A percentile compares a stretch with the other conserved stretches of the same genome.
Evolutionary conservation across 345 rosid genomes (phyloP).

Genomic region (Acer saccharum): DNA sequence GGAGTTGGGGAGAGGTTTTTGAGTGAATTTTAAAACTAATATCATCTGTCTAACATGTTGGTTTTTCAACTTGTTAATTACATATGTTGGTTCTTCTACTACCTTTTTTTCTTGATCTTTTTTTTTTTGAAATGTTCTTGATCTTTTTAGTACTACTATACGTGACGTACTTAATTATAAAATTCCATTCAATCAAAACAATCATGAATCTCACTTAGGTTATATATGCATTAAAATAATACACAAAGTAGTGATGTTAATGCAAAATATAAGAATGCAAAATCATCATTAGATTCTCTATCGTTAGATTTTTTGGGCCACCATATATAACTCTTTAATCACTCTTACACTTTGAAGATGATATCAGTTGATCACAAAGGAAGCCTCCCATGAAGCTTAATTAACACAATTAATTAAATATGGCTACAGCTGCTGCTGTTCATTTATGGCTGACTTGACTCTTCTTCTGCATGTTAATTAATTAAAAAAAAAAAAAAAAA

Average conservation of each 20-base stretch:
- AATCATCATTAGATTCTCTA: conserved; percentile 47
- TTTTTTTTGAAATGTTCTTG: neutral
- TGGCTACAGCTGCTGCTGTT: neutral
- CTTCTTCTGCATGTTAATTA: conserved; percentile 3
- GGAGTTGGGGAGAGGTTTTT: too few relatives aligned
- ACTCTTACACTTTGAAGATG: neutral
- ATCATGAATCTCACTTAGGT: conserved; percentile 28
- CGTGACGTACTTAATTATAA: conserved; percentile 17
- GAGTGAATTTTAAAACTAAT: too few relatives aligned
- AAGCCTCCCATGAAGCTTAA: neutral
- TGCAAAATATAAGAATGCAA: conserved; percentile 21
- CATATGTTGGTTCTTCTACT: too few relatives aligned
- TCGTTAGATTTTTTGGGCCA: conserved; percentile 37
- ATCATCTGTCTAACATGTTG: too few relatives aligned
- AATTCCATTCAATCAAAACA: conserved; percentile 30
- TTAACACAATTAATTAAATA: neutral
- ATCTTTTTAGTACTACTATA: neutral
- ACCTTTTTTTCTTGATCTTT: neutral
- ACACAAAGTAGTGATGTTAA: conserved; percentile 25
- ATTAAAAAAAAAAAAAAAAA: too few relatives aligned
- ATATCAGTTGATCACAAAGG: neutral
- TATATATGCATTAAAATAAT: conserved; percentile 17
- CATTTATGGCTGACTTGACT: neutral
- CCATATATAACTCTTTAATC: conserved; percentile 1
- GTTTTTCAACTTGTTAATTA: too few relatives aligned